Evolutionary conservation across 2,329 filamentous ascomycete species (phyloP).

Genomic region (Talaromyces sp.): DNA sequence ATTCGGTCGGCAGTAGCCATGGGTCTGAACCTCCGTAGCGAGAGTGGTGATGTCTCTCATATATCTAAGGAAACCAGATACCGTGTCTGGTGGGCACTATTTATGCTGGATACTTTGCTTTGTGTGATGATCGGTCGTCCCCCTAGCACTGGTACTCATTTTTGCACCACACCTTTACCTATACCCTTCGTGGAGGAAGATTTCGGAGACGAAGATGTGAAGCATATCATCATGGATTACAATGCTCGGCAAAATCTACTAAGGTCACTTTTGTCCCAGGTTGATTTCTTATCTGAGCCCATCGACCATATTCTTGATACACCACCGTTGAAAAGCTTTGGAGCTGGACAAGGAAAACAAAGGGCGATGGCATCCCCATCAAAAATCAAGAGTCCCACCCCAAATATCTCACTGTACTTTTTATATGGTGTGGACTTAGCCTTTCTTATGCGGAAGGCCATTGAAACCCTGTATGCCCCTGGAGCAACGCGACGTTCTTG

Average conservation of each 20-base stretch:
- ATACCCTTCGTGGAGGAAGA: constrained; percentile 44
- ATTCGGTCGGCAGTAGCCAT: constrained; percentile 46
- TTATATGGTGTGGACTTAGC: constrained; percentile 43
- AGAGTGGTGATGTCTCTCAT: constrained; percentile 37
- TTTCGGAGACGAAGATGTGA: constrained; percentile 35
- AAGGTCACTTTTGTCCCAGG: constrained; percentile 24
- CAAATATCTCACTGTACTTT: constrained; percentile 44
- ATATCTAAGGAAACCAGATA: constrained; percentile 47
- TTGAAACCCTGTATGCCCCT: constrained; percentile 44
- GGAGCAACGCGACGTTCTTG: constrained; percentile 37
- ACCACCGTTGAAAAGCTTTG: background rate
- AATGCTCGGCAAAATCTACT: constrained; percentile 35
- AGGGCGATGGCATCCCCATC: constrained; percentile 25
- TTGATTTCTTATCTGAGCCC: constrained; percentile 7
- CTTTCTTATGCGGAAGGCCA: constrained; percentile 38
- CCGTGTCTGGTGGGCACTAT: constrained; percentile 50
- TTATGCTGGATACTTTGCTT: constrained; percentile 44
- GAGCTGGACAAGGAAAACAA: constrained; percentile 16
- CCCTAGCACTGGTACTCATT: constrained; percentile 39
- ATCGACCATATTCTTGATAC: constrained; percentile 8
- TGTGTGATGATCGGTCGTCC: constrained; percentile 48
- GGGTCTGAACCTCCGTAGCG: constrained; percentile 48
- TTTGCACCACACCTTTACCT: constrained; percentile 47
- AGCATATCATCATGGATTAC: constrained; percentile 37
- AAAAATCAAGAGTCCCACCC: constrained; percentile 33